Evolutionary conservation across 169 alveolate species (phyloP).

Genomic region (Miamiensis avidus): DNA sequence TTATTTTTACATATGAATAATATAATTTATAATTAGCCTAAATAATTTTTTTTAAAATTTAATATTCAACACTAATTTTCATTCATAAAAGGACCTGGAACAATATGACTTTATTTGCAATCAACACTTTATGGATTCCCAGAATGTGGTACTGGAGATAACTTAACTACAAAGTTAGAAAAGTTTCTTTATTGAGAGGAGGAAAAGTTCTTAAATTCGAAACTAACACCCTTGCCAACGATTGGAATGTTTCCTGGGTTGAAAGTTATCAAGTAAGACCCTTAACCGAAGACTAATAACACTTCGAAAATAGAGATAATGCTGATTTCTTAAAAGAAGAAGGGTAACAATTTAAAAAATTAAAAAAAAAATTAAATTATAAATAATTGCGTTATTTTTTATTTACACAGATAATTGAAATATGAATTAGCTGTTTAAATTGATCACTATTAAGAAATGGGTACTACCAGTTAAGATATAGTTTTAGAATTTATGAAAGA

Average conservation of each 20-base stretch:
- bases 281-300: conserved; percentile 54
- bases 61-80: background rate
- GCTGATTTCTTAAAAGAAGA: conserved; percentile 59
- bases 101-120: conserved; percentile 38
- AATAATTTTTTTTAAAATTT: too few relatives aligned
- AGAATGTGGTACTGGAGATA: conserved; percentile 69
- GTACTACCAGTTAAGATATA: conserved; percentile 66
- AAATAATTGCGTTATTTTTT: too few relatives aligned
- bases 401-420: conserved; percentile 37
- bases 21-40: too few relatives aligned
- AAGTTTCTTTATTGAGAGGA: conserved; percentile 63
- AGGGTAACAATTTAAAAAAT: conserved; percentile 25
- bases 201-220: conserved; percentile 66
- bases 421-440: conserved; percentile 70
- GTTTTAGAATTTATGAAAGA: conserved; percentile 75
- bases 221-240: conserved; percentile 62
- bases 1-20: background rate
- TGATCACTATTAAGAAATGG: conserved; percentile 68
- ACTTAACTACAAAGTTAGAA: conserved; percentile 61
- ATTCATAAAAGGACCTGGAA: background rate
- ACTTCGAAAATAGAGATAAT: conserved; percentile 65
- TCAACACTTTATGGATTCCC: conserved; percentile 66
- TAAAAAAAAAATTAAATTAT: too few relatives aligned
- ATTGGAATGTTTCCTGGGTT: conserved; percentile 65
- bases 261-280: conserved; percentile 65